Percentiles rank a stretch among this genome's conserved stretches.
Conservation (phyloP, 768 basidiomycete species). For the Auricularia sp. region DNA sequence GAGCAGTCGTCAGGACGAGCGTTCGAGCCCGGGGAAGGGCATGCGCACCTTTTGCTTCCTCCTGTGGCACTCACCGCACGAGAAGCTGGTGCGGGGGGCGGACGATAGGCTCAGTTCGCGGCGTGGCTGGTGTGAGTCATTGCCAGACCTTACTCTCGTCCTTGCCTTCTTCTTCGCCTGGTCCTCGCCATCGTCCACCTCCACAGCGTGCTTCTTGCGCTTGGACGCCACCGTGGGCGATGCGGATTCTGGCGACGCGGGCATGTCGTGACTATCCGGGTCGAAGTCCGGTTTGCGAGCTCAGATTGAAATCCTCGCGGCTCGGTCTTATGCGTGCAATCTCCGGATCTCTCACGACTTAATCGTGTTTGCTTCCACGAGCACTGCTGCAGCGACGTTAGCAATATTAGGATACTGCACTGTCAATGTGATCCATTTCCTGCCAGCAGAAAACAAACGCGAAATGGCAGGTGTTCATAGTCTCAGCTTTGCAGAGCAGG, state of each 20-base stretch:
- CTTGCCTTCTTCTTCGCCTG: conserved; percentile 51
- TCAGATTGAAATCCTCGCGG: not conserved
- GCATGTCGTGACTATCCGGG: conserved; percentile 1
- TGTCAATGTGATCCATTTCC: no score
- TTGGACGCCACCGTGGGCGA: conserved; percentile 31
- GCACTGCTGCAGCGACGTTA: not conserved
- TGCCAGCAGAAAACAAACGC: not conserved
- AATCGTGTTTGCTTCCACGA: no score
- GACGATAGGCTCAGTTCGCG: not conserved
- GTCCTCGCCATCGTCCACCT: conserved; percentile 43
- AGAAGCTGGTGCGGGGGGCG: conserved; percentile 42
- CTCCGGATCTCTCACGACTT: not conserved
- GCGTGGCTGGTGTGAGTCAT: conserved; percentile 4
- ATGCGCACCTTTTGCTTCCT: conserved; percentile 69
- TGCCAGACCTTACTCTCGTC: conserved; percentile 62
- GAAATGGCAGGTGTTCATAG: not conserved
- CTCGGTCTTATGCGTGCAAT: not conserved
- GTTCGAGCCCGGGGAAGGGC: conserved; percentile 1
- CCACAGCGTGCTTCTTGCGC: conserved; percentile 42
- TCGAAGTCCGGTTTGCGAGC: not conserved
- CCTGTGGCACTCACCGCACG: conserved; percentile 81
- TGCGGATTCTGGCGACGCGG: not conserved
- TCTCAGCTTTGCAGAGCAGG: no score
- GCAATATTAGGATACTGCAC: no score
- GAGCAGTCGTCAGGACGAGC: conserved; percentile 12